Conservation (phyloP, 2,329 filamentous ascomycete species). For the Fusarium annulatum region DNA sequence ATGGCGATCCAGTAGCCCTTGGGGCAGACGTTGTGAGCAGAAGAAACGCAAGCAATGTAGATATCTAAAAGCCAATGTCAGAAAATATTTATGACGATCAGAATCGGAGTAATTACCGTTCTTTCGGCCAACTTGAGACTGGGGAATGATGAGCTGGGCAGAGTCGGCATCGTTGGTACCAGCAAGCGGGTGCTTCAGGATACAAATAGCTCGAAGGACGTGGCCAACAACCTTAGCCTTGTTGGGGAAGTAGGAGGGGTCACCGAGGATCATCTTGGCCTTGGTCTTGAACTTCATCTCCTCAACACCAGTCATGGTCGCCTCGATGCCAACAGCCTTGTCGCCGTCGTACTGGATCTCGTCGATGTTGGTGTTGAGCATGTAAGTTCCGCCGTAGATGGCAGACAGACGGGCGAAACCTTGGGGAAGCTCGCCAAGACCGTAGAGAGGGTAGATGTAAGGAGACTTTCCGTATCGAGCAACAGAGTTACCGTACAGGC, state of each 20-base stretch:
- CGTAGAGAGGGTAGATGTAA: slow-evolving; percentile 99
- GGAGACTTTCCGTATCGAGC: slow-evolving; percentile 97
- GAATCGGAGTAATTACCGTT: slow-evolving; percentile 71
- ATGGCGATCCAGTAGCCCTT: slow-evolving; percentile 99
- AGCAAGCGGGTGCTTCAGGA: slow-evolving; percentile 92
- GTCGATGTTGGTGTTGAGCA: slow-evolving; percentile 95
- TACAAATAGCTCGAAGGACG: slow-evolving; percentile 95
- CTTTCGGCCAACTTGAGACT: slow-evolving; percentile 96
- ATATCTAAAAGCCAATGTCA: slow-evolving; percentile 71
- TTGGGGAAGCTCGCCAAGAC: slow-evolving; percentile 95
- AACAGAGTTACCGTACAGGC: slow-evolving; percentile 97
- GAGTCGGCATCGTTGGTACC: slow-evolving; percentile 92
- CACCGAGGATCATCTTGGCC: slow-evolving; percentile 93
- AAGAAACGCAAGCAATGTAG: slow-evolving; percentile 95
- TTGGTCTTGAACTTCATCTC: slow-evolving; percentile 97
- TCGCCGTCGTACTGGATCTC: slow-evolving; percentile 86
- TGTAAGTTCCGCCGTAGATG: slow-evolving; percentile 99
- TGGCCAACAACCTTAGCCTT: slow-evolving; percentile 91
- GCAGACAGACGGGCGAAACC: slow-evolving; percentile 97
- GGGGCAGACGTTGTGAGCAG: slow-evolving; percentile 97
- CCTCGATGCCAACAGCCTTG: slow-evolving; percentile 96
- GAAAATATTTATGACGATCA: neutral
- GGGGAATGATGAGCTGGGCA: slow-evolving; percentile 94
- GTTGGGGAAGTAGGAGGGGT: slow-evolving; percentile 94
- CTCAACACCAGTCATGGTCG: slow-evolving; percentile 91